Evolutionary conservation across 208 protist species (phyloP), one percentile per base, ranked within the genome.

Genomic region (Strigomonas culicis): DNA sequence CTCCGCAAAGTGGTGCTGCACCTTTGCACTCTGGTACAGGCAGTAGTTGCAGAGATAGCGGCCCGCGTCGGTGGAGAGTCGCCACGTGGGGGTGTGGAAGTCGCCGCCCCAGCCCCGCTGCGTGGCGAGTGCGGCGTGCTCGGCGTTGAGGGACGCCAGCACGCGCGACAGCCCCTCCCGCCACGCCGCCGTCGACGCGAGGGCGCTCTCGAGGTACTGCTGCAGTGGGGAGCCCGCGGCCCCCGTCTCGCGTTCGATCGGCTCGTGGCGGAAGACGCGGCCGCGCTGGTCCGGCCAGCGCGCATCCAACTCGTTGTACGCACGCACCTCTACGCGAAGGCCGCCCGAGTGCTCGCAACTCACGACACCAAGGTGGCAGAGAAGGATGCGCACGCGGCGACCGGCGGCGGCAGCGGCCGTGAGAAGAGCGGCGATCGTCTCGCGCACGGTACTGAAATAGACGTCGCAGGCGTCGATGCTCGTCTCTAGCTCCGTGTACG

Each of bases 11-110:
- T 70, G 72, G 22, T 85, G 57, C 63, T 90, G 81, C 17, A 90
- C 56, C 17, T 74, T 41, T 30, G 89, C 49, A 10, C 69, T 68
- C 24, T 68, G 60, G 61, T 91, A 93, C 19, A 93, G 72, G 21
- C 72, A 59, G 47, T 71, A 90, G 68, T 93, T 91, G 67, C 83
- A 93, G 41, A 89, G 60, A 59, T 91, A 90, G 13, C 81, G 75
- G 1, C 84, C 87, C 3, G 84, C 87, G 43, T 89, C 60, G 46
- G 58, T 61, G 11, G 84, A 90, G 17, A 89, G 69, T 15, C 69
- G 55, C 80, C 79, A 89, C 43, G 32, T 39, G 8, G 83, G 79
- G 0, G 39, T 19, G 60, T 74, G 67, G 21, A 75, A 4, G 49
- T 19, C 46, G 32, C 2, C 0, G 47, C 7, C 2, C 32, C 47